Evolutionary conservation across 306 rosid species (phyloP).

Genomic region (Acacia acuminata): DNA sequence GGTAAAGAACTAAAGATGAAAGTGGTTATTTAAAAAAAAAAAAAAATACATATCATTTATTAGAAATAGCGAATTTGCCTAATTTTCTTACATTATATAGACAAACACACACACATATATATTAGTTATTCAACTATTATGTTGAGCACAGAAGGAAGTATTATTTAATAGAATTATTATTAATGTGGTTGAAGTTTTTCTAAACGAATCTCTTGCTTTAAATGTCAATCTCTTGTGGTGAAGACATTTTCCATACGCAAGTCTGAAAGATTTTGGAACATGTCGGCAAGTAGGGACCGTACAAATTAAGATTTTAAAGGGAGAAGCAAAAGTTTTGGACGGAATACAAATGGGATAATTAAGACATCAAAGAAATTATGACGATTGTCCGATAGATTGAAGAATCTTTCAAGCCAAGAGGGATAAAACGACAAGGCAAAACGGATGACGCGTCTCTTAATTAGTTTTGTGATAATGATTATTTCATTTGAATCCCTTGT

Average conservation of each 20-base stretch:
- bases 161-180: too few species aligned
- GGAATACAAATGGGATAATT: not conserved
- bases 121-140: too few species aligned
- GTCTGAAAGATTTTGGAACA: not conserved
- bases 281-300: not conserved
- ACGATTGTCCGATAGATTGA: not conserved
- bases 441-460: not conserved
- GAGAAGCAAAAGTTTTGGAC: not conserved
- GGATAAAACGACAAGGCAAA: not conserved
- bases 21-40: too few species aligned
- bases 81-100: too few species aligned
- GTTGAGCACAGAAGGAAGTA: too few species aligned
- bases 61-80: too few species aligned
- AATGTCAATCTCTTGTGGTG: not conserved
- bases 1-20: too few species aligned
- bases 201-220: not conserved
- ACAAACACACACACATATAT: too few species aligned
- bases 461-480: not conserved
- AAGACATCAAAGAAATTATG: not conserved
- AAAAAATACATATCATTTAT: too few species aligned
- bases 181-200: not conserved
- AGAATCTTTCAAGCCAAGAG: not conserved
- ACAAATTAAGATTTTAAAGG: not conserved
- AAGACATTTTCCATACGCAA: not conserved
- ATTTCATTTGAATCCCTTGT: not conserved